Conservation (phyloP, 108 stramenopile genomes). For the Aurantiochytrium sp. region DNA sequence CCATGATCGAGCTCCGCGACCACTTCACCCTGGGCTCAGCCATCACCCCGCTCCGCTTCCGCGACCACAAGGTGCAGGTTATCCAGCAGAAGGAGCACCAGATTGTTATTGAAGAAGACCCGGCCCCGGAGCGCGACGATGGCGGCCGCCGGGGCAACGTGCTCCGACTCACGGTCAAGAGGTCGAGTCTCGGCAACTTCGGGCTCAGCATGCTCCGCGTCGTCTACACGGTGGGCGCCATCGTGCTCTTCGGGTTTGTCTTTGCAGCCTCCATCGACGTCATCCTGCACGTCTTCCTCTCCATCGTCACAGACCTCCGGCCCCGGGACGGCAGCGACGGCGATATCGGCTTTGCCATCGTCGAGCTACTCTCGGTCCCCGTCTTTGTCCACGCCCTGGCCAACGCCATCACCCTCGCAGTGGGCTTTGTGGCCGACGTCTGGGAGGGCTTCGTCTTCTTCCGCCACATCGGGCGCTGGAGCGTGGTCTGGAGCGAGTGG, state of each 20-base stretch:
- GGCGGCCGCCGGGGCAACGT: no score
- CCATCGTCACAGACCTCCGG: neutral
- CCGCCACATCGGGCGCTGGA: neutral
- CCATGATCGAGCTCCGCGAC: neutral
- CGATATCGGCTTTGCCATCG: neutral
- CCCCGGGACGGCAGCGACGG: neutral
- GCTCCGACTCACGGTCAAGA: neutral
- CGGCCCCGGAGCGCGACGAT: no score
- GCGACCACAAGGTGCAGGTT: neutral
- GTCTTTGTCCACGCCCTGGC: neutral
- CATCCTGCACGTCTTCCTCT: neutral
- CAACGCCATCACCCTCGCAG: neutral
- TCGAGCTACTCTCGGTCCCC: neutral
- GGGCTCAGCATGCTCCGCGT: neutral
- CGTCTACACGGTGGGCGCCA: neutral
- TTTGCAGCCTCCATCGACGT: neutral
- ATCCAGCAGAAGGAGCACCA: neutral
- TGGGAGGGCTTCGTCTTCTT: constrained; percentile 22
- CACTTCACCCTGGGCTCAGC: neutral
- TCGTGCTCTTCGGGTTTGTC: neutral
- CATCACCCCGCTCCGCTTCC: neutral
- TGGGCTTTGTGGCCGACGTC: constrained; percentile 5
- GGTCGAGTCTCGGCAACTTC: neutral
- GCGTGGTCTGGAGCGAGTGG: neutral
- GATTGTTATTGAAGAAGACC: neutral